Evolutionary conservation across 2,329 filamentous ascomycete species (phyloP).

Genomic region (Helotiales sp.): DNA sequence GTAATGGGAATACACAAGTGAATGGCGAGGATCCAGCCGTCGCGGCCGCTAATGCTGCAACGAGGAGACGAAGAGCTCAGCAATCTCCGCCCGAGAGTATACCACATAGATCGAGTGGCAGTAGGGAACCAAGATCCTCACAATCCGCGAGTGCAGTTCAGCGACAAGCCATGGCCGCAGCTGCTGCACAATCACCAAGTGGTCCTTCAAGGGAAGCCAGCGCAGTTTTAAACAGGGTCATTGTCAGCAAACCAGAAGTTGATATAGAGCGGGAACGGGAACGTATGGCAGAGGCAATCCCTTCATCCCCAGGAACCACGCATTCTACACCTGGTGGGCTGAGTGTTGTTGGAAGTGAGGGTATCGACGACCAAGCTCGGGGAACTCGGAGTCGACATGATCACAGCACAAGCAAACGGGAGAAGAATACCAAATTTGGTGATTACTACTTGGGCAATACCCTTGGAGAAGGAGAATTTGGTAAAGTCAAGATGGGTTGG

Average conservation of each 20-base stretch:
- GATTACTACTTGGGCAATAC: slow-evolving; percentile 96
- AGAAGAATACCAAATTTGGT: slow-evolving; percentile 88
- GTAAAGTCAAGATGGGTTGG: slow-evolving; percentile 98
- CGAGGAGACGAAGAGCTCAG: slow-evolving; percentile 53
- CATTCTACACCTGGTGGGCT: slow-evolving; percentile 53
- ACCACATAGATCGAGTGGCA: slow-evolving; percentile 48
- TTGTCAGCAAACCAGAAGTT: slow-evolving; percentile 76
- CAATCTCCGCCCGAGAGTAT: slow-evolving; percentile 51
- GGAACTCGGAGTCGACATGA: slow-evolving; percentile 64
- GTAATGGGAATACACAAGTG: slow-evolving; percentile 48
- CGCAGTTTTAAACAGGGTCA: slow-evolving; percentile 76
- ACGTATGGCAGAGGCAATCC: slow-evolving; percentile 65
- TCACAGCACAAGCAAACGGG: slow-evolving; percentile 52
- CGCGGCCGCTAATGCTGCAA: slow-evolving; percentile 47
- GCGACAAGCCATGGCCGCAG: slow-evolving; percentile 44
- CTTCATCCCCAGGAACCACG: slow-evolving; percentile 49
- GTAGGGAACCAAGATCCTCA: slow-evolving; percentile 47
- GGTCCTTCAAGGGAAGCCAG: slow-evolving; percentile 76
- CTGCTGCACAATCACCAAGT: slow-evolving; percentile 57
- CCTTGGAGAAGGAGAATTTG: slow-evolving; percentile 96
- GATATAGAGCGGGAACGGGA: slow-evolving; percentile 75
- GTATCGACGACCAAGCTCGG: slow-evolving; percentile 49
- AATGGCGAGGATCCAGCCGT: slow-evolving; percentile 46
- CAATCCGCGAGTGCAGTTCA: slow-evolving; percentile 43
- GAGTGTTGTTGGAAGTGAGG: slow-evolving; percentile 55